Conservation (phyloP, 2,329 filamentous ascomycete genomes). For the Ophiostoma tasmaniense region DNA sequence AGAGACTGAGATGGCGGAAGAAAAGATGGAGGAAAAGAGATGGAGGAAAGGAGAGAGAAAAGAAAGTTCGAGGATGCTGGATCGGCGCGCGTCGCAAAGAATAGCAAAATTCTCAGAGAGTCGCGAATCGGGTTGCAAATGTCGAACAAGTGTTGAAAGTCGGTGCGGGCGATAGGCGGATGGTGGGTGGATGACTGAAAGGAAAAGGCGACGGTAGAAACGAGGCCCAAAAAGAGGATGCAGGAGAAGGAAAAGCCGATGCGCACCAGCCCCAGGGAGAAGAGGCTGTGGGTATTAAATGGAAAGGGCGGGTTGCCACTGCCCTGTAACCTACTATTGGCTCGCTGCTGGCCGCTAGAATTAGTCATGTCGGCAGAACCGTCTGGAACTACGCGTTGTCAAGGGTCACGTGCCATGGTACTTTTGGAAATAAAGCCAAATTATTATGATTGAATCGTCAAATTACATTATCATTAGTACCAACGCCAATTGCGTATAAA, state of each 20-base stretch:
- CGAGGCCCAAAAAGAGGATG: slow-evolving; percentile 2
- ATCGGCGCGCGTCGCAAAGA: background rate
- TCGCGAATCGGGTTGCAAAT: background rate
- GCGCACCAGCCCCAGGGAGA: background rate
- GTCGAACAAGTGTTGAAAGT: background rate
- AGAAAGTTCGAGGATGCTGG: background rate
- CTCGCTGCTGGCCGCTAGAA: background rate
- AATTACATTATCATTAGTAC: slow-evolving; percentile 2
- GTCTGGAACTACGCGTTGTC: background rate
- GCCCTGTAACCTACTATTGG: background rate
- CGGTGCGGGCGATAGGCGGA: background rate
- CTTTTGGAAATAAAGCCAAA: background rate
- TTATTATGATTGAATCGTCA: background rate
- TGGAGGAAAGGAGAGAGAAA: background rate
- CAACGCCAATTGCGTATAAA: background rate
- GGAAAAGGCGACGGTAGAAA: background rate
- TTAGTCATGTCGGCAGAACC: slow-evolving; percentile 1
- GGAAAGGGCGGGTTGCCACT: background rate
- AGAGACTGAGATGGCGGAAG: background rate
- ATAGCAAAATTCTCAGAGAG: background rate
- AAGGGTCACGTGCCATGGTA: background rate
- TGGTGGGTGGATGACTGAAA: background rate
- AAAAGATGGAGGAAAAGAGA: background rate
- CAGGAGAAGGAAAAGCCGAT: background rate
- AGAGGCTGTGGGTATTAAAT: background rate